Conservation (phyloP, 345 rosid species). For the Jatropha curcas region DNA sequence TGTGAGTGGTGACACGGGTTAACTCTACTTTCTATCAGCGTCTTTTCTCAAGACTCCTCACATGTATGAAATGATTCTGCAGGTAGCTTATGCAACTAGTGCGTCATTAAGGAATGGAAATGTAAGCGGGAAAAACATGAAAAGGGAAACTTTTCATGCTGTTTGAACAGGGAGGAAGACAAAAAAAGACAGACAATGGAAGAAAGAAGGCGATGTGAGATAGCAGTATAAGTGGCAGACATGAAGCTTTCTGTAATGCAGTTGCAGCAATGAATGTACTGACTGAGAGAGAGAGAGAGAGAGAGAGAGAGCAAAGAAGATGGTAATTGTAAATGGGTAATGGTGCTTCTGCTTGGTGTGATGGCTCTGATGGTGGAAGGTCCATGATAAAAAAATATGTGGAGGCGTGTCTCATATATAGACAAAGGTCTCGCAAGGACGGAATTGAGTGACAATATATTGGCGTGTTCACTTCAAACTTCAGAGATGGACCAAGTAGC, state of each 20-base stretch:
- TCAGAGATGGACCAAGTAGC: constrained; percentile 51
- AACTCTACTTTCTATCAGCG: constrained; percentile 36
- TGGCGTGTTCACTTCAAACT: constrained; percentile 58
- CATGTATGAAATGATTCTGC: constrained; percentile 33
- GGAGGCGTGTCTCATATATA: constrained; percentile 52
- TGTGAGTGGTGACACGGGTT: constrained; percentile 54
- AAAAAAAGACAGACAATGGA: constrained; percentile 20
- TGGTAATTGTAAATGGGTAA: too few species aligned
- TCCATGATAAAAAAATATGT: constrained; percentile 59
- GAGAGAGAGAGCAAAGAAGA: constrained; percentile 24
- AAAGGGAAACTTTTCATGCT: constrained; percentile 27
- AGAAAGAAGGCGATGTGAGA: constrained; percentile 23
- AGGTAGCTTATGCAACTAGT: constrained; percentile 36
- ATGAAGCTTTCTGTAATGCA: constrained; percentile 45
- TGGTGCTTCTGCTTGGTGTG: constrained; percentile 39
- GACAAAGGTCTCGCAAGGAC: constrained; percentile 47
- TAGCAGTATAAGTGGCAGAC: constrained; percentile 66
- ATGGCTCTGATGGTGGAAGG: constrained; percentile 53
- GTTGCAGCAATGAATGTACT: constrained; percentile 32
- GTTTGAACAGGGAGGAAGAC: constrained; percentile 35
- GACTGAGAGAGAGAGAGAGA: constrained; percentile 11
- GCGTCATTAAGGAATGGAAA: constrained; percentile 39
- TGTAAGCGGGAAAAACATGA: constrained; percentile 30
- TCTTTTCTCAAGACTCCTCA: constrained; percentile 34
- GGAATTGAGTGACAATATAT: constrained; percentile 40